Percentiles rank a stretch among this genome's conserved stretches.
phyloP scores from a whole-genome alignment of 2,329 filamentous ascomycete genomes.

The Cladosporium sphaerospermum region DNA sequence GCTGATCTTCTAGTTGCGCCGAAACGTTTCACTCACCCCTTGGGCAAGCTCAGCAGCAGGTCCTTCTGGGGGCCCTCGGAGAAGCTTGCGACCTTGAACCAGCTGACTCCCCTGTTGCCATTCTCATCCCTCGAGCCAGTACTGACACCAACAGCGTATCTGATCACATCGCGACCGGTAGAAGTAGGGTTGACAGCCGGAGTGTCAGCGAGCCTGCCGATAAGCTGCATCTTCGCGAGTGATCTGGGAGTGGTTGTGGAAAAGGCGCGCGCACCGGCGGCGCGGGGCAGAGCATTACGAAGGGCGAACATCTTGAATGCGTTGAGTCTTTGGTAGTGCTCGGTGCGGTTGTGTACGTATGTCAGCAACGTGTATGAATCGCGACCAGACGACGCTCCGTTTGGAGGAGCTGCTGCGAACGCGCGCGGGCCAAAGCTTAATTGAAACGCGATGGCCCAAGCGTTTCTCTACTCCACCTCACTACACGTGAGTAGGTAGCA shows the following conservation, averaged over 20 bases:
- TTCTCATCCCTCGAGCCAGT: slow-evolving; percentile 59
- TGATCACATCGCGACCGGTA: slow-evolving; percentile 66
- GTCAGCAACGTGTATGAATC: no score
- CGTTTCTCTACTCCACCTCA: background rate
- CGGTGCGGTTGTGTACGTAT: background rate
- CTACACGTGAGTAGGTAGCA: background rate
- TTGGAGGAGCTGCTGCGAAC: background rate
- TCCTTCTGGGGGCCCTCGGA: slow-evolving; percentile 60
- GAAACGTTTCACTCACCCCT: slow-evolving; percentile 60
- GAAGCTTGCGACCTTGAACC: slow-evolving; percentile 77
- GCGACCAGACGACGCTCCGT: background rate
- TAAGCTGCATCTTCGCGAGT: slow-evolving; percentile 74
- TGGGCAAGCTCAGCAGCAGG: slow-evolving; percentile 65
- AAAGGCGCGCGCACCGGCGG: slow-evolving; percentile 60
- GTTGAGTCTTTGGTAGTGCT: background rate
- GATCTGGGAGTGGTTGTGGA: slow-evolving; percentile 58
- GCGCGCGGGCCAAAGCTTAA: background rate
- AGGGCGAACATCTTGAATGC: slow-evolving; percentile 6
- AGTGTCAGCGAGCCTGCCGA: slow-evolving; percentile 74
- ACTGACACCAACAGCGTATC: slow-evolving; percentile 69
- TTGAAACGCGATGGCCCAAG: background rate
- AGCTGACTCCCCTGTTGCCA: slow-evolving; percentile 67
- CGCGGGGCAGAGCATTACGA: slow-evolving; percentile 21
- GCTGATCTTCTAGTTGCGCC: no score
- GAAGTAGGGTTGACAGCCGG: slow-evolving; percentile 69